phyloP scores from a whole-genome alignment of 2,329 filamentous ascomycete genomes.

The Trichoderma polysporum region DNA sequence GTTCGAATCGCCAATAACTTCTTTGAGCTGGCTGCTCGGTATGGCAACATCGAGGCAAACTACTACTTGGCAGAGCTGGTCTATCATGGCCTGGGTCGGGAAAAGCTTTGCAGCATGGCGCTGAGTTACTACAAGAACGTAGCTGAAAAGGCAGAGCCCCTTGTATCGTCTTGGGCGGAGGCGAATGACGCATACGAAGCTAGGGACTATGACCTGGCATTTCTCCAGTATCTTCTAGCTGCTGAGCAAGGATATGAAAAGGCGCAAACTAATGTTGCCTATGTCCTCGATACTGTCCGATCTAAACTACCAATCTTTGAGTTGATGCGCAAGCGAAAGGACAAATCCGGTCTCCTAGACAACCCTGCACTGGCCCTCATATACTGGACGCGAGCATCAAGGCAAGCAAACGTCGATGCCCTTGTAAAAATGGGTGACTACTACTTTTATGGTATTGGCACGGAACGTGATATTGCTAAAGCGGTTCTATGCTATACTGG shows the following conservation, averaged over 20 bases:
- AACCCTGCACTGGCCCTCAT: conserved; percentile 70
- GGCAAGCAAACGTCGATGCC: conserved; percentile 89
- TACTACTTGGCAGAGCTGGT: conserved; percentile 91
- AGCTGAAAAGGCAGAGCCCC: conserved; percentile 67
- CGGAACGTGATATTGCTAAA: conserved; percentile 71
- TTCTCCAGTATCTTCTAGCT: conserved; percentile 80
- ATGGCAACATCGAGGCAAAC: conserved; percentile 82
- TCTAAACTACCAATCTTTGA: conserved; percentile 43
- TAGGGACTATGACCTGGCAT: conserved; percentile 75
- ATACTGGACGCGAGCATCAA: conserved; percentile 93
- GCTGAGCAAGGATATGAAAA: conserved; percentile 91
- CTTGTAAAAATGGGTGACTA: conserved; percentile 99
- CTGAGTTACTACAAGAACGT: conserved; percentile 81
- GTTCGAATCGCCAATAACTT: conserved; percentile 77
- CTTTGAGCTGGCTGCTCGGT: conserved; percentile 81
- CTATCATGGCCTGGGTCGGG: conserved; percentile 74
- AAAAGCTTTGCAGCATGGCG: conserved; percentile 74
- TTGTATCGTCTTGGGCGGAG: conserved; percentile 77
- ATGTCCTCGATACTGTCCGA: conserved; percentile 73
- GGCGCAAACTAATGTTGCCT: conserved; percentile 87
- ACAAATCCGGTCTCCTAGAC: conserved; percentile 43
- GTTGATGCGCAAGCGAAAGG: conserved; percentile 47
- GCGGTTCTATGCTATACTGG: conserved; percentile 91
- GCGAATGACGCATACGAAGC: conserved; percentile 79
- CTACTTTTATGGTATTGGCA: conserved; percentile 80